A percentile compares a stretch with the other conserved stretches of the same genome.
phyloP scores from a whole-genome alignment of 257 asterid species.

The Penstemon davidsonii region DNA sequence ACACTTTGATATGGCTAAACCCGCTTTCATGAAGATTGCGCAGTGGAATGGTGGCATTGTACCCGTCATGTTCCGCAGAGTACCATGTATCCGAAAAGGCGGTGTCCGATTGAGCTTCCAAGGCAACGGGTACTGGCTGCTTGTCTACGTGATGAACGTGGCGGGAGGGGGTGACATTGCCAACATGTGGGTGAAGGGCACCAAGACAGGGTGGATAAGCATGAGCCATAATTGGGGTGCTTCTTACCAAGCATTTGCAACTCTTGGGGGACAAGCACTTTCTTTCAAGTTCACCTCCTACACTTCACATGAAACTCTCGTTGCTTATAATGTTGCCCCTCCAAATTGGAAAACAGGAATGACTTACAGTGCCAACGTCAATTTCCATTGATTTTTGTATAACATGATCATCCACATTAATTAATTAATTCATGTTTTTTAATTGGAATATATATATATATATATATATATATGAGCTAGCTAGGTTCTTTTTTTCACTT shows the following conservation, averaged over 20 bases:
- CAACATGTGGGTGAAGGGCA: conserved; percentile 54
- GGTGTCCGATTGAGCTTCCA: conserved; percentile 47
- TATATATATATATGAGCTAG: too few relatives aligned
- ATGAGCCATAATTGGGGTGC: conserved; percentile 82
- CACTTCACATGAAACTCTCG: conserved; percentile 44
- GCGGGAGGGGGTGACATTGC: conserved; percentile 55
- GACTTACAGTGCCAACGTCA: conserved; percentile 48
- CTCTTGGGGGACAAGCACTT: conserved; percentile 56
- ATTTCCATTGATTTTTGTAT: conserved; percentile 44
- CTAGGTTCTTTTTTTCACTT: too few relatives aligned
- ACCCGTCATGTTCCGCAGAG: conserved; percentile 64
- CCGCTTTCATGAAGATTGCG: conserved; percentile 81
- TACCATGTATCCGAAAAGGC: conserved; percentile 39
- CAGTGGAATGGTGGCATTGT: conserved; percentile 79
- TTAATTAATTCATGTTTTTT: too few relatives aligned
- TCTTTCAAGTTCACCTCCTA: conserved; percentile 58
- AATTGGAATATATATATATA: too few relatives aligned
- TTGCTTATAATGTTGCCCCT: conserved; percentile 58
- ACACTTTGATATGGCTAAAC: conserved; percentile 84
- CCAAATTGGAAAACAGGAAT: conserved; percentile 59
- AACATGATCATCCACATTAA: too few relatives aligned
- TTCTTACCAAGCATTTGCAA: conserved; percentile 64
- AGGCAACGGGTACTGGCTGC: conserved; percentile 64
- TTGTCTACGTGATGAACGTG: conserved; percentile 61
- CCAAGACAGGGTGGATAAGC: conserved; percentile 51